phyloP scores from a whole-genome alignment of 2,329 filamentous ascomycete genomes.

The Sporothrix schenckii region DNA sequence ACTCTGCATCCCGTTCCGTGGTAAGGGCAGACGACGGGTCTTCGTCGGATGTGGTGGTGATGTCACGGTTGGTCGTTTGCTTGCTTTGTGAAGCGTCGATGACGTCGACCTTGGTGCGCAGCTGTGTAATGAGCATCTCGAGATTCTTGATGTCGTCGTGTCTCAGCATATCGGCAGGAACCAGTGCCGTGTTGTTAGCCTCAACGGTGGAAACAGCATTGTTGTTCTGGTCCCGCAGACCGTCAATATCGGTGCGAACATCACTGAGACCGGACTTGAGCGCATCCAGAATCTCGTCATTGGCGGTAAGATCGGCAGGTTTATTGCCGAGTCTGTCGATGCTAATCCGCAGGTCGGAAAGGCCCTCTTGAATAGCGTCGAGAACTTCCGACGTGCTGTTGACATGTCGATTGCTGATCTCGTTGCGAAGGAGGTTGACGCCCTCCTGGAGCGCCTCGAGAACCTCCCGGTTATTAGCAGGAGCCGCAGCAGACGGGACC shows the following conservation, averaged over 20 bases:
- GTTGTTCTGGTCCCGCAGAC: constrained; percentile 63
- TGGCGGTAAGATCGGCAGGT: constrained; percentile 78
- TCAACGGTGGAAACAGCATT: constrained; percentile 58
- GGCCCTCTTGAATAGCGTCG: constrained; percentile 84
- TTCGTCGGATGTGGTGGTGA: neutral
- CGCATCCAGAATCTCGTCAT: constrained; percentile 86
- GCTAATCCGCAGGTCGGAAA: constrained; percentile 73
- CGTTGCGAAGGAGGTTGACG: constrained; percentile 72
- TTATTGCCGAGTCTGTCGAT: constrained; percentile 79
- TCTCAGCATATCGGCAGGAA: constrained; percentile 58
- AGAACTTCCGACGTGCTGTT: constrained; percentile 83
- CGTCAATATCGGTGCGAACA: constrained; percentile 76
- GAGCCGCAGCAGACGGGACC: constrained; percentile 45
- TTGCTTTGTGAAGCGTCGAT: constrained; percentile 53
- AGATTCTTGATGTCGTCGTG: constrained; percentile 81
- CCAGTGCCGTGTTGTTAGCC: constrained; percentile 52
- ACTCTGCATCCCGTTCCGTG: constrained; percentile 31
- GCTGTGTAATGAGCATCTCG: constrained; percentile 78
- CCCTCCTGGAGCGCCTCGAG: constrained; percentile 71
- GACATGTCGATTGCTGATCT: constrained; percentile 67
- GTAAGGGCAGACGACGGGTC: neutral
- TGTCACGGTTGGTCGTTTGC: constrained; percentile 7
- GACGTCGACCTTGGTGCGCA: constrained; percentile 81
- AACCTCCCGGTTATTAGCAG: constrained; percentile 62
- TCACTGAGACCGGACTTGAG: constrained; percentile 79